phyloP scores from a whole-genome alignment of 306 rosid species.

The Pterocarpus macrocarpus region DNA sequence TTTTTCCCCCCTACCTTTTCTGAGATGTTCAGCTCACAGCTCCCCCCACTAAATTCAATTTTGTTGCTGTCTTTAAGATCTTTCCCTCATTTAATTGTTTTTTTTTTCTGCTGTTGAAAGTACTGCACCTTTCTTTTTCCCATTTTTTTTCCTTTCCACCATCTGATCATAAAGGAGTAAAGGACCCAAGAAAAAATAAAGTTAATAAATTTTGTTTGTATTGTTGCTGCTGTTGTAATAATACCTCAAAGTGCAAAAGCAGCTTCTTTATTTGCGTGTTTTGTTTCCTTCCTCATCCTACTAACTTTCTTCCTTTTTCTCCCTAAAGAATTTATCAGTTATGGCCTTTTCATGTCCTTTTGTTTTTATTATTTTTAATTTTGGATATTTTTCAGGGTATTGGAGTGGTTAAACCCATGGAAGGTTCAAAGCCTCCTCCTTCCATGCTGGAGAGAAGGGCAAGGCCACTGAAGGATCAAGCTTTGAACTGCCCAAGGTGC shows the following conservation, averaged over 20 bases:
- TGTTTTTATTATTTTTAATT: constrained; percentile 25
- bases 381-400: constrained; percentile 51
- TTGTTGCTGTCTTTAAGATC: constrained; percentile 58
- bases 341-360: constrained; percentile 45
- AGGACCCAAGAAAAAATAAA: constrained; percentile 53
- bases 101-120: constrained; percentile 51
- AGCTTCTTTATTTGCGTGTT: constrained; percentile 54
- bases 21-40: constrained; percentile 54
- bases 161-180: constrained; percentile 61
- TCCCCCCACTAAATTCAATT: constrained; percentile 56
- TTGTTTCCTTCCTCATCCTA: constrained; percentile 43
- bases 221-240: constrained; percentile 48
- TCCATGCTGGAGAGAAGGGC: constrained; percentile 69
- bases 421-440: constrained; percentile 63
- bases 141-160: constrained; percentile 43
- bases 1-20: constrained; percentile 46
- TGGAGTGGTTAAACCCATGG: constrained; percentile 68
- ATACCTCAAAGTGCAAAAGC: constrained; percentile 59
- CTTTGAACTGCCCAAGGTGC: constrained; percentile 96
- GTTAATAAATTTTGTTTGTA: constrained; percentile 52
- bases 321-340: neutral
- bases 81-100: constrained; percentile 45
- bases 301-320: constrained; percentile 27
- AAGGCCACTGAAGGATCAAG: constrained; percentile 86
- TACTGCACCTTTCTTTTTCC: constrained; percentile 62